Evolutionary conservation across 2,329 filamentous ascomycete genomes (phyloP), one percentile per base, ranked within the genome.

Genomic region (Cladosporium halotolerans): DNA sequence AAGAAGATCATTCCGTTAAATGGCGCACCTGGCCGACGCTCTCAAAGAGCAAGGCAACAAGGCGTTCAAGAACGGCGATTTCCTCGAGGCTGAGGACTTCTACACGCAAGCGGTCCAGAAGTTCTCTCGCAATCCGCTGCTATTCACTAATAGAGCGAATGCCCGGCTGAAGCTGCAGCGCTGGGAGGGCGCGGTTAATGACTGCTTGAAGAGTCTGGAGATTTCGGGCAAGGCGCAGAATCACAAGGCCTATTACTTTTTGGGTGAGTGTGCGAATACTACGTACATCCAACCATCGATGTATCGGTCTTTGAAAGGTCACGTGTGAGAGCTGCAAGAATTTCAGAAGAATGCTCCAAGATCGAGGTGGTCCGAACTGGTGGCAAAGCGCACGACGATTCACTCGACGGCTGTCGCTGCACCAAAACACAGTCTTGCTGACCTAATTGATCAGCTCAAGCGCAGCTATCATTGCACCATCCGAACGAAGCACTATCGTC

Each of bases 121-220:
- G 66, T 88, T 95, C 70, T 79, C 87, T 3, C 79, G 76, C 52
- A 93, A 95, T 66, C 82, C 86, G 1, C 77, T 86, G 31, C 79
- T 96, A 47, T 96, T 90, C 72, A 92, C 89, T 38, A 97, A 96
- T 72, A 88, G 91, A 51, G 88, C 90, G 48, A 86, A 96, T 72
- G 84, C 86, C 3, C 82, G 90, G 39, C 76, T 93, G 55, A 88
- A 86, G 71, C 79, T 95, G 18, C 73, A 79, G 56, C 76, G 82
- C 62, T 95, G 85, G 81, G 79, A 88, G 31, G 83, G 78, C 9
- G 89, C 86, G 45, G 84, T 93, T 58, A 75, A 82, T 55, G 91
- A 96, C 70, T 92, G 90, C 66, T 72, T 85, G 50, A 76, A 82
- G 48, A 89, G 87, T 58, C 84, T 96, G 46, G 78, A 82, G 55